Base-by-base conservation (phyloP, 2,329 filamentous ascomycete species). In the Pseudogymnoascus sp. region DNA sequence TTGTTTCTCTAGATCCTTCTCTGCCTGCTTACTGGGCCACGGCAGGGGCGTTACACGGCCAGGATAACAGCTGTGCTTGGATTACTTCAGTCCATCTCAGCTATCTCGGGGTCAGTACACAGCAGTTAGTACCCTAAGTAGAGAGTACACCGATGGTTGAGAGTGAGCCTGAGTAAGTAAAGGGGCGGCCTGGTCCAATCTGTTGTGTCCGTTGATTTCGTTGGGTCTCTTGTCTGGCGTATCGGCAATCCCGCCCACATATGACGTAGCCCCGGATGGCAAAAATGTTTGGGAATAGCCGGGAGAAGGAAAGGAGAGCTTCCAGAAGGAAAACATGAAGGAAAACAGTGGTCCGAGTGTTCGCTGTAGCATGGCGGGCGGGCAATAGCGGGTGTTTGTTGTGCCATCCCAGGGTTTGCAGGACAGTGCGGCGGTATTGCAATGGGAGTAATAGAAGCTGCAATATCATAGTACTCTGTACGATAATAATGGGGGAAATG, bases 281-380 rank as follows among this genome's bases (percentile, higher is more conserved):
- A 31, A 31, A 52, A 33, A 52, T 52, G 45, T 26, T 52, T 33
- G 26, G 45, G 45, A 52, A 52, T 52, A 52, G 45, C 45, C 45
- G 26, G 45, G 45, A 52, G 45, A 52, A 52, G 45, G 45, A 52
- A 52, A 16, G 26, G 26, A 52, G 45, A 52, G 45, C 45, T 52
- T 52, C 45, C 26, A 31, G 45, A 52, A 52, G 45, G 45, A 52
- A 52, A 31, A 12, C 45, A 19, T 16, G 26, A 7, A 7, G 26
- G 45, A 19, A 52, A 52, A 52, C 45, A 33, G 31, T 31, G 45
- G 45, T 52, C 45, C 45, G 45, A 52, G 45, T 52, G 45, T 52
- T 3, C 3, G 2, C 11, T 19, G 45, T 52, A 31, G 26, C 26
- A 52, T 16, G 26, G 45, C 23, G 45, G 26, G 26, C 45, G 45